Evolutionary conservation across 129 eudicot species (phyloP), one percentile per base, ranked within the genome.

Genomic region (Tagetes erecta): DNA sequence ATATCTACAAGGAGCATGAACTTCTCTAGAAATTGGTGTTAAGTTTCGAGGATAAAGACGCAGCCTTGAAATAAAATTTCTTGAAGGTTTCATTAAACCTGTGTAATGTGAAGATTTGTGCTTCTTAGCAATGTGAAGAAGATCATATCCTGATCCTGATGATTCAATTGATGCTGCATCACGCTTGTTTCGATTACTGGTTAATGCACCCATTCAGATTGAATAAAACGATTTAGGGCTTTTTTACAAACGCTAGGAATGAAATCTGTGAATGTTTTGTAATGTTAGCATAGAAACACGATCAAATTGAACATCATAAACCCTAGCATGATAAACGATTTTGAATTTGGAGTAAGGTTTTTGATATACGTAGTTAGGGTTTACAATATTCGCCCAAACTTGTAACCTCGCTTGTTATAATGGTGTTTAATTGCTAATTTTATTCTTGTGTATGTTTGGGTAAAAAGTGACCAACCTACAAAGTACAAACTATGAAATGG

Each of bases 1-100:
- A 53, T 59, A n/a, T 55, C 86, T 75, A 51, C 79, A 75, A 50
- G 91, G 96, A 68, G 94, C 96, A 64, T 87, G 91, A 70, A 87
- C 68, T 70, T 72, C 82, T 59, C 96, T 82, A 5, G 0, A 3
- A 34, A 87, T 45, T 41, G 76, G 82, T 31, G 51, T 5, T 56
- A 68, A 69, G 6, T 74, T 74, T 9, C 75, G 74, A 5, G 89
- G 91, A 68, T 87, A 85, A 40, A 8, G 50, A 8, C 63, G 45
- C 40, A 82, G 47, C 72, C 80, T 76, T 3, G 86, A 78, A 60
- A 13, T 65, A 0, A 63, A 31, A 20, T 78, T 78, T 31, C 59
- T 75, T 45, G 76, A 42, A 8, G 73, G 1, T 33, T 33, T 51
- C 30, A 34, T 47, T 33, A 20, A 55, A 63, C n/a, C 70, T n/a